Conservation (phyloP, 495 filamentous ascomycete species). For the Hypoxylon crocopeplum region DNA sequence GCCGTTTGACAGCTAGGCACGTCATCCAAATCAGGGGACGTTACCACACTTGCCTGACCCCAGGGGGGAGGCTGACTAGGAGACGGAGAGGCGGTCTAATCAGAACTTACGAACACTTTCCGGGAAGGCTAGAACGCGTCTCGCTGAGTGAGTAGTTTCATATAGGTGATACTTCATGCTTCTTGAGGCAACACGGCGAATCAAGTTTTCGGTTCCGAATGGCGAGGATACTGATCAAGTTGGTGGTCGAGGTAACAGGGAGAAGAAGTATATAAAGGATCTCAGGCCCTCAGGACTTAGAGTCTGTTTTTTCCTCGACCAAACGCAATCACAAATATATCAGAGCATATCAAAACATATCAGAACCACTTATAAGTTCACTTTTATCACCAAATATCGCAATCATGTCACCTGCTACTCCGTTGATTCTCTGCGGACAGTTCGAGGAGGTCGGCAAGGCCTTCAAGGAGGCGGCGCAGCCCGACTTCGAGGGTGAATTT, state of each 20-base stretch:
- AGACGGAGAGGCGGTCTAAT: background rate
- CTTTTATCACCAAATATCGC: background rate
- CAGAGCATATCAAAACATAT: no score
- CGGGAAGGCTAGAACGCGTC: background rate
- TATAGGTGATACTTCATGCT: slow-evolving; percentile 15
- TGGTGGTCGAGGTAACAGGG: background rate
- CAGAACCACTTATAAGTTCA: background rate
- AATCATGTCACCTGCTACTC: slow-evolving; percentile 21
- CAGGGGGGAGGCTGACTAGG: slow-evolving; percentile 8
- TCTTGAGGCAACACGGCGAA: slow-evolving; percentile 8
- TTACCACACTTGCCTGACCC: background rate
- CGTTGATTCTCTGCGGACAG: slow-evolving; percentile 26
- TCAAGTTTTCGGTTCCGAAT: slow-evolving; percentile 14
- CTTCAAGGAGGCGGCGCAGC: slow-evolving; percentile 28
- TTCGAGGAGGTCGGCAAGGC: slow-evolving; percentile 16
- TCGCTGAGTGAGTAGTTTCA: slow-evolving; percentile 8
- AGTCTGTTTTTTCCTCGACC: background rate
- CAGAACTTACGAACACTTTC: background rate
- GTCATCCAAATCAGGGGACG: slow-evolving; percentile 11
- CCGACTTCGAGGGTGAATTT: slow-evolving; percentile 24
- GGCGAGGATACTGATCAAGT: background rate
- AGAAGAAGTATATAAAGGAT: slow-evolving; percentile 12
- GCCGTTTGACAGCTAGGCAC: slow-evolving; percentile 2
- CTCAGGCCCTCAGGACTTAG: background rate
- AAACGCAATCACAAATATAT: background rate